Conservation (phyloP, 73 alveolate genomes). For the Paramecium biaurelia region DNA sequence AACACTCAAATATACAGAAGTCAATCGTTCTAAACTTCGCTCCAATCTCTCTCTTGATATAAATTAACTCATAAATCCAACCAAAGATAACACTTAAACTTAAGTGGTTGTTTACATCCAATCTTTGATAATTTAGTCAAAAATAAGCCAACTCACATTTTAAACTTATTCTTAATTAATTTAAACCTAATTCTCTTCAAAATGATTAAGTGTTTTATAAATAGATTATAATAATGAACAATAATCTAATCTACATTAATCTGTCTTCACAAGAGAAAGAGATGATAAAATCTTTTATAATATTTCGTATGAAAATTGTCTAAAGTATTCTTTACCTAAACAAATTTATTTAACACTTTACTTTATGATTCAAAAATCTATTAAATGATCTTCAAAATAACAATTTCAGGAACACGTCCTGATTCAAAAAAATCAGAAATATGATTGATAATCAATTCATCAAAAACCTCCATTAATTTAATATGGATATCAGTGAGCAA, state of each 20-base stretch:
- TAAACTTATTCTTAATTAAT: slow-evolving; percentile 23
- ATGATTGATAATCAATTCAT: slow-evolving; percentile 32
- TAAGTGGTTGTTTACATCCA: slow-evolving; percentile 32
- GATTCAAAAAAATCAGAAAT: slow-evolving; percentile 60
- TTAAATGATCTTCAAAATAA: slow-evolving; percentile 49
- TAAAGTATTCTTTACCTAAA: slow-evolving; percentile 37
- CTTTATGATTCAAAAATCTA: slow-evolving; percentile 6
- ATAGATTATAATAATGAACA: slow-evolving; percentile 36
- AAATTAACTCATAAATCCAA: slow-evolving; percentile 59
- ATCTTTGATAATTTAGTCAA: slow-evolving; percentile 45
- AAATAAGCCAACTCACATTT: slow-evolving; percentile 46
- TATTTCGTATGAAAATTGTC: background rate
- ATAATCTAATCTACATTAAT: slow-evolving; percentile 25
- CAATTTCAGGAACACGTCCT: slow-evolving; percentile 62
- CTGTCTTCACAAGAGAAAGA: slow-evolving; percentile 34
- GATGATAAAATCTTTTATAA: slow-evolving; percentile 21
- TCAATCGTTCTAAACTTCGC: slow-evolving; percentile 26
- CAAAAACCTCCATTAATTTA: slow-evolving; percentile 40
- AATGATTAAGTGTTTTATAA: slow-evolving; percentile 25
- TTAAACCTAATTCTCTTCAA: slow-evolving; percentile 36
- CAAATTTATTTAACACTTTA: background rate
- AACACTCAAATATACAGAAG: slow-evolving; percentile 1
- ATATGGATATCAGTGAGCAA: slow-evolving; percentile 21
- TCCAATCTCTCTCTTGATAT: slow-evolving; percentile 35
- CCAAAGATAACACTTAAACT: slow-evolving; percentile 27